Base-by-base conservation (phyloP, 371 early-diverging fungal genomes). In the Mucor piriformis region DNA sequence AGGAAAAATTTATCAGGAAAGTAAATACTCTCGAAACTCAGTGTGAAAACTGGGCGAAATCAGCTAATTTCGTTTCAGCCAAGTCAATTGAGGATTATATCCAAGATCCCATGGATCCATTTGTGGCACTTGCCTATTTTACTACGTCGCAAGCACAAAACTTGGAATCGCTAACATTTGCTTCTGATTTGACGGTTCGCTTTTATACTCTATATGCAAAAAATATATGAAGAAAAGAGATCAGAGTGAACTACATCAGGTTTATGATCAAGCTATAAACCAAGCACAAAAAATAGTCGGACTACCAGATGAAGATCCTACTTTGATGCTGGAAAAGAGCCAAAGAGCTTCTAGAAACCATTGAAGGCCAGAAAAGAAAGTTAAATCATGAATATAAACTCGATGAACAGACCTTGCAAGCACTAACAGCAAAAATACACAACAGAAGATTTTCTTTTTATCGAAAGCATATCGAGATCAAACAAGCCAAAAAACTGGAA, bases 21-120 rank as follows among this genome's bases (percentile, higher is more conserved):
- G 54, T 12, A 35, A 61, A 61, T 61, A 49, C 53, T 33, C 34
- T 60, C 27, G 49, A 60, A 24, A 60, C 49, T 35, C 46, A 51
- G 23, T 59, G 59, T 49, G 35, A 52, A 50, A 24, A 38, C 13
- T 61, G 49, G 54, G 42, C 54, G 48, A 53, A 54, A 32, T 54
- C 54, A n/a, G 48, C 32, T 32, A 53, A 40, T 46, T 54, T 54
- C 50, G 34, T 55, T 43, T 61, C 56, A 34, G 50, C 55, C 50
- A 47, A 47, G 20, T 60, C 61, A 38, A 60, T 52, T 47, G n/a
- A 60, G 37, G 27, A 59, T 32, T 25, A 58, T 42, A 58, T 57
- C 25, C 18, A 51, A 58, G 33, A 58, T 15, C 32, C 59, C 15
- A 51, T 51, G 44, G 44, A 50, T 33, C 44, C 50, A 24, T 40